phyloP scores from a whole-genome alignment of 805 yeast genomes.

The Torulaspora indica region DNA sequence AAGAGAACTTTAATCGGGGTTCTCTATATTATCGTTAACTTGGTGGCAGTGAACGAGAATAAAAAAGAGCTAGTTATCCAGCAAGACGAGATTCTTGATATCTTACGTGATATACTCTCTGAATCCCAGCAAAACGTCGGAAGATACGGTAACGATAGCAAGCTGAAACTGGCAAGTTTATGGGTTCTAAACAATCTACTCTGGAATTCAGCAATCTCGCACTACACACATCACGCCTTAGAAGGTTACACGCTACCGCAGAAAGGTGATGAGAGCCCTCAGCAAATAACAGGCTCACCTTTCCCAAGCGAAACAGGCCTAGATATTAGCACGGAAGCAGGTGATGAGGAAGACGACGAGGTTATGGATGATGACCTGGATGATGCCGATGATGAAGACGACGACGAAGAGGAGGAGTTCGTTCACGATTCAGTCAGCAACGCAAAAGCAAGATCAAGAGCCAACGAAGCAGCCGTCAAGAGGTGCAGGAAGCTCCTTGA shows the following conservation, averaged over 20 bases:
- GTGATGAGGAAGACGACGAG: constrained; percentile 10
- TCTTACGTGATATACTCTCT: constrained; percentile 26
- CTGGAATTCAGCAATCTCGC: constrained; percentile 32
- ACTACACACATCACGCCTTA: constrained; percentile 24
- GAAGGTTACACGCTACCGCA: constrained; percentile 18
- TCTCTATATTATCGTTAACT: constrained; percentile 33
- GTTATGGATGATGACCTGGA: constrained; percentile 8
- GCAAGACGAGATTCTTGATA: constrained; percentile 29
- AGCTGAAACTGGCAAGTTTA: constrained; percentile 30
- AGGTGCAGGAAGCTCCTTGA: constrained; percentile 31
- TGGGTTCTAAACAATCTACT: constrained; percentile 34
- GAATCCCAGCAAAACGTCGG: constrained; percentile 18
- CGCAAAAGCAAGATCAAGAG: constrained; percentile 13
- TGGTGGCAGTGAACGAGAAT: constrained; percentile 35
- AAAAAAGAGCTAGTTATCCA: constrained; percentile 33
- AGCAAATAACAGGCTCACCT: background rate
- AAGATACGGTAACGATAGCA: constrained; percentile 25
- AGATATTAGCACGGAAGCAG: constrained; percentile 8
- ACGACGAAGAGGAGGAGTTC: constrained; percentile 19
- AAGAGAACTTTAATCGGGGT: constrained; percentile 31
- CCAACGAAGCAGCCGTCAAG: constrained; percentile 22
- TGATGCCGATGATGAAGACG: constrained; percentile 8
- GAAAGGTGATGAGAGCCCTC: constrained; percentile 4
- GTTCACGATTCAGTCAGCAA: constrained; percentile 12
- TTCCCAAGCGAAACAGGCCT: constrained; percentile 3